Percentiles rank a stretch among this genome's conserved stretches.
phyloP scores from a whole-genome alignment of 345 rosid genomes.

The Corchorus capsularis region DNA sequence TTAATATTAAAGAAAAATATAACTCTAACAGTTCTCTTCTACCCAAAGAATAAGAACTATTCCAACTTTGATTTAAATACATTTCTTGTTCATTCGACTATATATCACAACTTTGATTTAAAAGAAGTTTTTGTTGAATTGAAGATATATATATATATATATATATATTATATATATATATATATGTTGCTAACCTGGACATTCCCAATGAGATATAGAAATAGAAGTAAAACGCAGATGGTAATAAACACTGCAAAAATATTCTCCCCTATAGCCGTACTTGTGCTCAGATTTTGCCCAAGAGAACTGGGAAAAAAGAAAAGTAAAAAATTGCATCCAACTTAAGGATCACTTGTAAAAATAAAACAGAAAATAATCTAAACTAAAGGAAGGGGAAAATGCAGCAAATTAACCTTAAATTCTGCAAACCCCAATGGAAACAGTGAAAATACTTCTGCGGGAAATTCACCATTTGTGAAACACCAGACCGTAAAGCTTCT shows the following conservation, averaged over 20 bases:
- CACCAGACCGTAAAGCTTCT: slow-evolving; percentile 51
- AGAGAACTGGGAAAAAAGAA: slow-evolving; percentile 48
- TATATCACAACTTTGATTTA: too few species aligned
- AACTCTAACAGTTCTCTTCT: too few species aligned
- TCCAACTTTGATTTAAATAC: too few species aligned
- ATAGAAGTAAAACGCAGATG: slow-evolving; percentile 62
- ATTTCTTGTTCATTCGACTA: too few species aligned
- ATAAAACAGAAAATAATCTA: too few species aligned
- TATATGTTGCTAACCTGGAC: slow-evolving; percentile 59
- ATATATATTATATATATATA: too few species aligned
- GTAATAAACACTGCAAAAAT: slow-evolving; percentile 63
- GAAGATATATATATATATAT: too few species aligned
- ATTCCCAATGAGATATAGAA: slow-evolving; percentile 73
- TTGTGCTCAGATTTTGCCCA: slow-evolving; percentile 75
- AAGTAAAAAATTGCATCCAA: not conserved
- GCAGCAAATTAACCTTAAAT: slow-evolving; percentile 50
- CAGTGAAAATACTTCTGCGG: slow-evolving; percentile 64
- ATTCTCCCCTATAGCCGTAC: slow-evolving; percentile 72
- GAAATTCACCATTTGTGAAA: slow-evolving; percentile 55
- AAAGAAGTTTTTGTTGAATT: too few species aligned
- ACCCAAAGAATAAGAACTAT: too few species aligned
- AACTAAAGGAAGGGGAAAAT: too few species aligned
- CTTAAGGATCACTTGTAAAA: too few species aligned
- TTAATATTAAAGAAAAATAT: too few species aligned
- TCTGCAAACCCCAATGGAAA: slow-evolving; percentile 78